These are phyloP conservation scores for Rhinocladiella mackenziei DNA, from an alignment of 2,329 filamentous ascomycete genomes.

Conservation along the genomic window DNA sequence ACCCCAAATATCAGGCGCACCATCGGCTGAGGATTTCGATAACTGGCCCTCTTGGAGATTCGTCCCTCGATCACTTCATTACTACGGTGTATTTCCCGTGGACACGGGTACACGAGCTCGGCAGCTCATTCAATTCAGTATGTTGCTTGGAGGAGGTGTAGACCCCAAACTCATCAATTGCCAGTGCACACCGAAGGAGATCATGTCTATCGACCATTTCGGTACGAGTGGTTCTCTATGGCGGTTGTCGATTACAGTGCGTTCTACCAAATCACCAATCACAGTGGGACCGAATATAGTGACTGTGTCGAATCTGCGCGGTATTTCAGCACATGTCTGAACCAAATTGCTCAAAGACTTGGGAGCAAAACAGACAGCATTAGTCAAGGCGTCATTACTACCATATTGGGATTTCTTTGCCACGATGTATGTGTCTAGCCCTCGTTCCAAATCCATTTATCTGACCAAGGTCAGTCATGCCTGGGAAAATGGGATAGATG, in stretches of 20 bases:
- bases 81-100: constrained; percentile 9
- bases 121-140: constrained; percentile 18
- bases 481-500: constrained; percentile 28
- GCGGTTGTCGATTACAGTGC: constrained; percentile 28
- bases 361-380: constrained; percentile 17
- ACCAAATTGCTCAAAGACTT: constrained; percentile 26
- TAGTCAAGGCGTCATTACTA: constrained; percentile 26
- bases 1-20: background rate
- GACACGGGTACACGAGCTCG: constrained; percentile 9
- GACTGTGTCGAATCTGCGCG: constrained; percentile 26
- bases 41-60: background rate
- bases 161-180: background rate
- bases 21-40: background rate
- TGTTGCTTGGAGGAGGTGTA: background rate
- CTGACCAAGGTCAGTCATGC: constrained; percentile 17
- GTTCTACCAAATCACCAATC: constrained; percentile 25
- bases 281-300: constrained; percentile 25
- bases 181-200: constrained; percentile 16
- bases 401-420: constrained; percentile 29
- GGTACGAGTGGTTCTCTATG: constrained; percentile 32
- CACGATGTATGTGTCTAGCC: constrained; percentile 28
- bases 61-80: constrained; percentile 6
- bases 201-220: constrained; percentile 31
- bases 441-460: background rate
- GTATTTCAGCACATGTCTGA: constrained; percentile 28